Evolutionary conservation across 345 rosid species (phyloP).

Genomic region (Populus pruinosa): DNA sequence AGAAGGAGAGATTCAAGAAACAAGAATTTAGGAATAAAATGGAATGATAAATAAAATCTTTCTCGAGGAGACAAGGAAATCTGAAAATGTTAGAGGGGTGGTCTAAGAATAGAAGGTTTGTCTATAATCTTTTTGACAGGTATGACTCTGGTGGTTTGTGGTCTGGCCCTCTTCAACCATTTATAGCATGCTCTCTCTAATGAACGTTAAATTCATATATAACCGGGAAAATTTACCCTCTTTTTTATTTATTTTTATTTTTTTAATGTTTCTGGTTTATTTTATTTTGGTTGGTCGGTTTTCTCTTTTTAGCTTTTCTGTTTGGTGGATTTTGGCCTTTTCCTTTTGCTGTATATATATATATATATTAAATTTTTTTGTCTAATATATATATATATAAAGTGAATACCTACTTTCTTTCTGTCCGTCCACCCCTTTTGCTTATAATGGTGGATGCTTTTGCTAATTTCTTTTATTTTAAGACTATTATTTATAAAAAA

Average conservation of each 20-base stretch:
- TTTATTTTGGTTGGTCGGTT: neutral
- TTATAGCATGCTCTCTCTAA: slow-evolving; percentile 27
- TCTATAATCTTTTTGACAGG: slow-evolving; percentile 20
- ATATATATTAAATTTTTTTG: no score
- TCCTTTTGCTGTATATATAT: neutral
- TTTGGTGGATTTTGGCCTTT: neutral
- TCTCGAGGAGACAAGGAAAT: neutral
- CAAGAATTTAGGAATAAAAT: neutral
- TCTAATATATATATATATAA: neutral
- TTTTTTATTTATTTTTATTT: neutral
- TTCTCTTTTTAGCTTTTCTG: slow-evolving; percentile 1
- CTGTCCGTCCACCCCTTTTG: no score
- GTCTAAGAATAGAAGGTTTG: slow-evolving; percentile 17
- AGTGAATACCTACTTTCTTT: neutral
- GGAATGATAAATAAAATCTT: neutral
- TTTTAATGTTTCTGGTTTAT: neutral
- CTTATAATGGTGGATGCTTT: neutral
- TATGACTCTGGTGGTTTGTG: slow-evolving; percentile 14
- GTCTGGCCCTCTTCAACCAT: slow-evolving; percentile 35
- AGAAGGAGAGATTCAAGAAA: neutral
- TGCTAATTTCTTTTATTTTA: no score
- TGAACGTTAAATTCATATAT: slow-evolving; percentile 19
- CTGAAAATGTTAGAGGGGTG: neutral
- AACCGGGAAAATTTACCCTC: slow-evolving; percentile 1
- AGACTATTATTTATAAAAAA: neutral